Conservation (phyloP, 768 basidiomycete genomes). For the Boletus reticulatus region DNA sequence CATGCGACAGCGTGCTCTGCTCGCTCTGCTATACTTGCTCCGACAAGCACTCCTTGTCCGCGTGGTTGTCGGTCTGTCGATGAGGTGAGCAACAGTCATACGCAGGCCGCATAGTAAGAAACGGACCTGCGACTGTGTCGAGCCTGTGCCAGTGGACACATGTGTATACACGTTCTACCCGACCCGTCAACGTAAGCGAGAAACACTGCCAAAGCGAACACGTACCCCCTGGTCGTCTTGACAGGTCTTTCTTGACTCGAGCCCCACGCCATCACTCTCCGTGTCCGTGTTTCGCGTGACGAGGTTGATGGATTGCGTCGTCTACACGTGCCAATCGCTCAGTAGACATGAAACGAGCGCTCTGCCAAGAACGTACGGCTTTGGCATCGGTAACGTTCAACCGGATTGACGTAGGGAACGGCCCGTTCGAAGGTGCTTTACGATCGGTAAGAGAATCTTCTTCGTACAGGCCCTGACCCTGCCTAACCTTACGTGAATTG, state of each 20-base stretch:
- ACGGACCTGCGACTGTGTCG: conserved; percentile 21
- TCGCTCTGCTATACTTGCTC: not conserved
- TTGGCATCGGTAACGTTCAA: conserved; percentile 14
- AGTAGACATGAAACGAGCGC: not conserved
- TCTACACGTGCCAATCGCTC: conserved; percentile 7
- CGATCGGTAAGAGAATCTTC: conserved; percentile 18
- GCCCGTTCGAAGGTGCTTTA: not conserved
- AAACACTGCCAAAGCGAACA: not conserved
- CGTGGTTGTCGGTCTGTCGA: not conserved
- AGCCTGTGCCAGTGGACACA: conserved; percentile 8
- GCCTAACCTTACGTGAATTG: conserved; percentile 19
- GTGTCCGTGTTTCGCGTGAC: not conserved
- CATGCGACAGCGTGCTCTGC: not conserved
- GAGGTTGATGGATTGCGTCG: conserved; percentile 16
- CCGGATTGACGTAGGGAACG: conserved; percentile 7
- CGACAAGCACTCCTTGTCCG: conserved; percentile 4
- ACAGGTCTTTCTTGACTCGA: conserved; percentile 18
- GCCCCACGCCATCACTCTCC: conserved; percentile 3
- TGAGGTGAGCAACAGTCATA: not conserved
- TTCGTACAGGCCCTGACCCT: conserved; percentile 24
- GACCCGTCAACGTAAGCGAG: not conserved
- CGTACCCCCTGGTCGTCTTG: conserved; percentile 12
- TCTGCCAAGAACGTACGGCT: conserved; percentile 10
- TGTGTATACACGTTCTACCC: conserved; percentile 15
- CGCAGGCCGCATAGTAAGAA: too few relatives aligned